Evolutionary conservation across 1,284 basidiomycete species (phyloP).

Genomic region (Calocybe gambosa): DNA sequence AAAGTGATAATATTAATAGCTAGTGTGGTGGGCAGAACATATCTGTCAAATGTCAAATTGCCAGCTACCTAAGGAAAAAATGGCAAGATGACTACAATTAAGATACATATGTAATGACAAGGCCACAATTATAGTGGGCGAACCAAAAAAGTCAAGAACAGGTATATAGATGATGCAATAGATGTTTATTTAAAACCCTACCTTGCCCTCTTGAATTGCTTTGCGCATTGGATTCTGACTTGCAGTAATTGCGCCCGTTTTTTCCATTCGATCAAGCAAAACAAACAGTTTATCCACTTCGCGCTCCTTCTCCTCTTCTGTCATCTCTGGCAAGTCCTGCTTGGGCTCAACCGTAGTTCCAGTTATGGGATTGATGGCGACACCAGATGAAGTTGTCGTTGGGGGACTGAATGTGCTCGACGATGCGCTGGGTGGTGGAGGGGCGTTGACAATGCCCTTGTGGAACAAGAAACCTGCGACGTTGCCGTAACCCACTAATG

Average conservation of each 20-base stretch:
- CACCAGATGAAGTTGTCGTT: slow-evolving; percentile 34
- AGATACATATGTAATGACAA: too few species aligned
- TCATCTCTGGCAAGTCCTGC: slow-evolving; percentile 54
- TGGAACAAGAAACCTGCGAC: slow-evolving; percentile 89
- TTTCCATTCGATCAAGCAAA: slow-evolving; percentile 83
- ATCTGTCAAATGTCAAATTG: too few species aligned
- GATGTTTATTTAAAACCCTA: slow-evolving; percentile 5
- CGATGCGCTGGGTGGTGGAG: slow-evolving; percentile 25
- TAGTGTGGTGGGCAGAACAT: too few species aligned
- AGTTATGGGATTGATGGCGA: slow-evolving; percentile 76
- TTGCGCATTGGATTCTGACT: slow-evolving; percentile 69
- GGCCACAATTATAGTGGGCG: too few species aligned
- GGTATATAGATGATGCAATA: neutral
- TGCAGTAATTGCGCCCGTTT: slow-evolving; percentile 56
- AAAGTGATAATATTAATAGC: too few species aligned
- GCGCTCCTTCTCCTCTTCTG: slow-evolving; percentile 85
- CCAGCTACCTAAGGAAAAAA: too few species aligned
- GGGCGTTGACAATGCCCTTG: slow-evolving; percentile 72
- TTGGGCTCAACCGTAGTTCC: slow-evolving; percentile 48
- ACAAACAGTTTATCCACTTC: slow-evolving; percentile 89
- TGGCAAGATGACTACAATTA: too few species aligned
- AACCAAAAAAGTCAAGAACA: neutral
- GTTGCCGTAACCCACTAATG: slow-evolving; percentile 86
- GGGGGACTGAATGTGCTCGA: slow-evolving; percentile 32
- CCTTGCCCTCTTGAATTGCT: slow-evolving; percentile 55